Conservation (phyloP, 2,329 filamentous ascomycete species). For the Beauveria australis region DNA sequence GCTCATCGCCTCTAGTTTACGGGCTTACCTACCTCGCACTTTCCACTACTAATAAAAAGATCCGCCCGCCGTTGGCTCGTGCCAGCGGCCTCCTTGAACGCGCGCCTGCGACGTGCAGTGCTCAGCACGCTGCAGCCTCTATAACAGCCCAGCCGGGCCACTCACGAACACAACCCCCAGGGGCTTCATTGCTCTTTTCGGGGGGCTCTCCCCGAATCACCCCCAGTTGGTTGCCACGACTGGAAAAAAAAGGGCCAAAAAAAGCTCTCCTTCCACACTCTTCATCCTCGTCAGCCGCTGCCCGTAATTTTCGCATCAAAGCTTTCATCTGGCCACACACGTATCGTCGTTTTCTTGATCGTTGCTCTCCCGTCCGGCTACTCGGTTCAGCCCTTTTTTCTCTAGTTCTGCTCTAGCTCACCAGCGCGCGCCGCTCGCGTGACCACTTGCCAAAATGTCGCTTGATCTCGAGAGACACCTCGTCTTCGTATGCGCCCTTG, state of each 20-base stretch:
- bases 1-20: background rate
- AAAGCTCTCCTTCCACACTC: slow-evolving; percentile 2
- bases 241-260: slow-evolving; percentile 2
- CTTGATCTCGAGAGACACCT: slow-evolving; percentile 77
- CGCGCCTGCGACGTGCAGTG: background rate
- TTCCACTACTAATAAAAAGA: background rate
- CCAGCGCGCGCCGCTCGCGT: slow-evolving; percentile 9
- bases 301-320: background rate
- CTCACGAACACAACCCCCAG: slow-evolving; percentile 4
- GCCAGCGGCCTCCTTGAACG: background rate
- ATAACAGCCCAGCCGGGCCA: background rate
- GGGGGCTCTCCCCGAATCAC: background rate
- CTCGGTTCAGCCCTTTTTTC: background rate
- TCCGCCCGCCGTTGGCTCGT: slow-evolving; percentile 5
- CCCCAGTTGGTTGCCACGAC: background rate
- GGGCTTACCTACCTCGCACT: background rate
- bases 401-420: background rate
- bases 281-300: background rate
- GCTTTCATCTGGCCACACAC: background rate
- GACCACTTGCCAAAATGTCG: slow-evolving; percentile 39
- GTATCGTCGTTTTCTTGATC: background rate
- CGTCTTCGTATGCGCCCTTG: slow-evolving; percentile 57
- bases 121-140: background rate
- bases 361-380: background rate
- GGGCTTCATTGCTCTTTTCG: background rate